Evolutionary conservation across 2,329 filamentous ascomycete genomes (phyloP).

Genomic region (Aspergillus carbonarius): DNA sequence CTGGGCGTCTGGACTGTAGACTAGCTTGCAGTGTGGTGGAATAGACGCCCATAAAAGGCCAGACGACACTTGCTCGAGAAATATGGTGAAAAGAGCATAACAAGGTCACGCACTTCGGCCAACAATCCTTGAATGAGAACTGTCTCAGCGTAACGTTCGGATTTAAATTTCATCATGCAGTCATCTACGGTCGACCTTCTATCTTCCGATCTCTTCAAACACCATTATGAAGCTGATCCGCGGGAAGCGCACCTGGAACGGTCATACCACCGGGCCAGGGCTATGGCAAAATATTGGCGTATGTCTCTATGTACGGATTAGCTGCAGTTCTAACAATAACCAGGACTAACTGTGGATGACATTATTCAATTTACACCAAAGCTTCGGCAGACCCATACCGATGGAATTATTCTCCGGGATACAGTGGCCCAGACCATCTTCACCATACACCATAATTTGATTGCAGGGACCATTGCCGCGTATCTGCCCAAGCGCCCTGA

Average conservation of each 20-base stretch:
- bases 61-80: too few species aligned
- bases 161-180: background rate
- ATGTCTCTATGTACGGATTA: background rate
- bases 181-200: slow-evolving; percentile 3
- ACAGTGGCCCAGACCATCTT: slow-evolving; percentile 10
- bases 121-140: too few species aligned
- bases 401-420: slow-evolving; percentile 1
- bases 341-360: slow-evolving; percentile 5
- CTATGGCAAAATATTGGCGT: slow-evolving; percentile 5
- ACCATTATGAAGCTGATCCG: background rate
- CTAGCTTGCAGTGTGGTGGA: too few species aligned
- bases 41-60: too few species aligned
- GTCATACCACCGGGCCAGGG: slow-evolving; percentile 8
- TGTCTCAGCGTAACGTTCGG: too few species aligned
- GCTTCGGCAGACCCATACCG: slow-evolving; percentile 3
- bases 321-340: background rate
- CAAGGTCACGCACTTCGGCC: too few species aligned
- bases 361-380: background rate
- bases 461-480: slow-evolving; percentile 21
- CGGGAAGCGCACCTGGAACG: background rate
- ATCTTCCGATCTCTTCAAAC: background rate
- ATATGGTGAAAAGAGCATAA: too few species aligned
- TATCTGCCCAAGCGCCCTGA: slow-evolving; percentile 15
- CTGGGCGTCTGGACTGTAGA: too few species aligned
- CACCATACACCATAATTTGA: slow-evolving; percentile 22